Conservation (phyloP, 805 yeast species). For the Metahyphopichia silvanorum region DNA sequence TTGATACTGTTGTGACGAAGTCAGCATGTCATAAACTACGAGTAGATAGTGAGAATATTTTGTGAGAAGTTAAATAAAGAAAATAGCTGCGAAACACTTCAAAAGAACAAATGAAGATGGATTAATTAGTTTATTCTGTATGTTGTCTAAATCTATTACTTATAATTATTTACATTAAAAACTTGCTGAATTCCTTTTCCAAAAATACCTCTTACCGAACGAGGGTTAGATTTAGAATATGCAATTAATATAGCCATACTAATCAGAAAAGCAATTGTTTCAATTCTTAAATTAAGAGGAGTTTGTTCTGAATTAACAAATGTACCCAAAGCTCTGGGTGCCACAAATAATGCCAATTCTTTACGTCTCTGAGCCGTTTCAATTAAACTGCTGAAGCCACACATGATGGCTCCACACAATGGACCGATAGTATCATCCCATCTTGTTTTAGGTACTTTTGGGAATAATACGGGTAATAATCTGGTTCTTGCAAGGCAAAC, state of each 20-base stretch:
- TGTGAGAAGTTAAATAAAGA: too few relatives aligned
- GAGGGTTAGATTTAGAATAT: slow-evolving; percentile 24
- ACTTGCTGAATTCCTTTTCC: slow-evolving; percentile 23
- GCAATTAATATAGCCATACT: slow-evolving; percentile 36
- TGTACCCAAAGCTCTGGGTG: slow-evolving; percentile 38
- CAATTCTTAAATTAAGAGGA: slow-evolving; percentile 20
- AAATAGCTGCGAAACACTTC: too few relatives aligned
- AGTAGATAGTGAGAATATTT: too few relatives aligned
- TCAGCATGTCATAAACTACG: too few relatives aligned
- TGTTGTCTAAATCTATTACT: too few relatives aligned
- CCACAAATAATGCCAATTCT: slow-evolving; percentile 47
- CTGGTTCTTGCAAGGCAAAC: slow-evolving; percentile 43
- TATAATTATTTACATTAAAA: slow-evolving; percentile 2
- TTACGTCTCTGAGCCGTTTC: slow-evolving; percentile 40
- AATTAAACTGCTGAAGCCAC: slow-evolving; percentile 41
- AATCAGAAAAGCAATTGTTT: slow-evolving; percentile 28
- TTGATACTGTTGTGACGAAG: too few relatives aligned
- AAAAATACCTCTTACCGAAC: slow-evolving; percentile 33
- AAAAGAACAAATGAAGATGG: too few relatives aligned
- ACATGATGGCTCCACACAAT: slow-evolving; percentile 33
- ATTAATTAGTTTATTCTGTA: too few relatives aligned
- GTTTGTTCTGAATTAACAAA: slow-evolving; percentile 24
- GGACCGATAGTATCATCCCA: slow-evolving; percentile 41
- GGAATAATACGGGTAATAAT: slow-evolving; percentile 37
- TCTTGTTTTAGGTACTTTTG: slow-evolving; percentile 25